A percentile compares a stretch with the other conserved stretches of the same genome.
phyloP scores from a whole-genome alignment of 129 eudicot genomes.

The Helichrysum umbraculigerum region DNA sequence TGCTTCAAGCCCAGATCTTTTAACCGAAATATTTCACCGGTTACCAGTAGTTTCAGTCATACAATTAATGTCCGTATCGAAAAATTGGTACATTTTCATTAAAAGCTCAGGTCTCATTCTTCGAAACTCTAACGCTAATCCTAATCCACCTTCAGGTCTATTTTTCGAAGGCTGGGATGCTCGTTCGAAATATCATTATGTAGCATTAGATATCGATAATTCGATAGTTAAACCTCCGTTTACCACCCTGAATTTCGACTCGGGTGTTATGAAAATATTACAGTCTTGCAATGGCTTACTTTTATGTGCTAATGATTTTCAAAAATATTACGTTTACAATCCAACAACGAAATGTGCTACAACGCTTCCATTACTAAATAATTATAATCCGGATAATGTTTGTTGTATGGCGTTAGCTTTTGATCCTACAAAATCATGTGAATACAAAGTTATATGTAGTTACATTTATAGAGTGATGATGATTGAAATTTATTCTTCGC shows the following conservation, averaged over 20 bases:
- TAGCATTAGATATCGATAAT: constrained; percentile 20
- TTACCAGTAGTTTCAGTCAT: constrained; percentile 37
- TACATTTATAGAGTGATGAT: constrained; percentile 20
- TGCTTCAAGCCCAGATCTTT: constrained; percentile 30
- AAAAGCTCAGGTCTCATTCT: constrained; percentile 16
- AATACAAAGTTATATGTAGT: constrained; percentile 37
- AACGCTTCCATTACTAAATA: constrained; percentile 28
- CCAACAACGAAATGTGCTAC: constrained; percentile 33
- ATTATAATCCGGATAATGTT: constrained; percentile 23
- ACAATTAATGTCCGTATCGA: constrained; percentile 33
- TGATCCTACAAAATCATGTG: constrained; percentile 31
- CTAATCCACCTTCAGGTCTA: constrained; percentile 33
- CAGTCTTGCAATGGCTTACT: constrained; percentile 44
- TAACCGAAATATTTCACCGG: constrained; percentile 29
- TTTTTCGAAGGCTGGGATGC: constrained; percentile 40
- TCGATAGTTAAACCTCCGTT: constrained; percentile 24
- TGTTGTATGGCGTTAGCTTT: constrained; percentile 41
- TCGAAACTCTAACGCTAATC: constrained; percentile 24
- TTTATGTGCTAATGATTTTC: constrained; percentile 33
- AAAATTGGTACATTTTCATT: constrained; percentile 34
- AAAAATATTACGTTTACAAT: constrained; percentile 35
- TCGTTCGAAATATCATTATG: constrained; percentile 36
- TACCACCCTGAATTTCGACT: constrained; percentile 29
- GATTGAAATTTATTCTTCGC: constrained; percentile 36
- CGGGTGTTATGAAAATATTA: constrained; percentile 25